A percentile compares a stretch with the other conserved stretches of the same genome.
phyloP scores from a whole-genome alignment of 1,284 basidiomycete genomes.

The Tilletia setariae region DNA sequence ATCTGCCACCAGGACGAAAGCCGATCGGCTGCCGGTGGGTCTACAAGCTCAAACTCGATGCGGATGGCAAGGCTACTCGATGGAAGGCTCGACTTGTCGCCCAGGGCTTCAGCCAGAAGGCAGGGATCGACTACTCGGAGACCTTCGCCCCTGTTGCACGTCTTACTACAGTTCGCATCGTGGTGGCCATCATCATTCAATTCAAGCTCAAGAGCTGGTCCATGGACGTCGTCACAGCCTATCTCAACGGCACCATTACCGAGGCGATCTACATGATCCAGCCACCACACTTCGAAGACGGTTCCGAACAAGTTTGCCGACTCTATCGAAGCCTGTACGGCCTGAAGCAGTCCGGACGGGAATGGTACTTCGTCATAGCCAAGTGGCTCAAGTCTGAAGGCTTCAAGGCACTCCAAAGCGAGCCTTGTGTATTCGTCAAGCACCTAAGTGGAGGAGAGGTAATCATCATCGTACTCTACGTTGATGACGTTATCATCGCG shows the following conservation, averaged over 20 bases:
- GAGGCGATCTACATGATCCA: not conserved
- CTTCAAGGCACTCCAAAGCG: not conserved
- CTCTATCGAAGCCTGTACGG: not conserved
- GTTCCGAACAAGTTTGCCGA: not conserved
- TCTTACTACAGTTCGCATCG: not conserved
- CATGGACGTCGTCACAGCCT: constrained; percentile 3
- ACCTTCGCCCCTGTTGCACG: constrained; percentile 47
- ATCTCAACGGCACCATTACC: constrained; percentile 6
- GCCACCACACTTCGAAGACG: too few species aligned
- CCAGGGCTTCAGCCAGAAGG: constrained; percentile 57
- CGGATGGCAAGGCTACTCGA: not conserved
- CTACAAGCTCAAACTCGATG: constrained; percentile 4
- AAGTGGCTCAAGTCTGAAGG: not conserved
- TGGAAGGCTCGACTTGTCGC: too few species aligned
- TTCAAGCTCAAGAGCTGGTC: not conserved
- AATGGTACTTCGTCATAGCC: not conserved
- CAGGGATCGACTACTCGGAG: constrained; percentile 57
- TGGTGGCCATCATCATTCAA: not conserved
- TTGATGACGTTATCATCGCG: not conserved
- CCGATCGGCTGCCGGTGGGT: not conserved
- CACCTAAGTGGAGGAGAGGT: not conserved
- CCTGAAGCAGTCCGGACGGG: constrained; percentile 1
- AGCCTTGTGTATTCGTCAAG: constrained; percentile 1
- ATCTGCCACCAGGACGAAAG: not conserved
- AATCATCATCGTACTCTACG: constrained; percentile 2